Evolutionary conservation across 2,329 filamentous ascomycete species (phyloP).

Genomic region (Pyrenochaeta sp.): DNA sequence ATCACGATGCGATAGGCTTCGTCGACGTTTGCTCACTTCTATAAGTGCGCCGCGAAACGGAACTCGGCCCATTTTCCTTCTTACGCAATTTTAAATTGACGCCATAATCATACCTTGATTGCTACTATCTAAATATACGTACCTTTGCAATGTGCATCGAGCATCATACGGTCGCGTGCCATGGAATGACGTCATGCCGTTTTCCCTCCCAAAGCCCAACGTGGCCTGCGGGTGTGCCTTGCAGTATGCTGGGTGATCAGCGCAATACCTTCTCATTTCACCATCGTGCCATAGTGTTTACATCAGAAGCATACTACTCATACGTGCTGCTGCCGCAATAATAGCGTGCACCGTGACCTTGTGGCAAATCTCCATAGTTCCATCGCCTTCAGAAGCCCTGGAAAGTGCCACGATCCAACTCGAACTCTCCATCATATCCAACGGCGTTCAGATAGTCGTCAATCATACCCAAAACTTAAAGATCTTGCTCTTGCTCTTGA

Average conservation of each 20-base stretch:
- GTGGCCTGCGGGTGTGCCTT: conserved; percentile 47
- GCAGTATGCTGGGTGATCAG: conserved; percentile 40
- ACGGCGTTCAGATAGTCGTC: background rate
- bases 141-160: conserved; percentile 17
- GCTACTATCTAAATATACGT: conserved; percentile 32
- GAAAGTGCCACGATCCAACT: background rate
- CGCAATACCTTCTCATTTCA: conserved; percentile 13
- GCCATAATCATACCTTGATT: conserved; percentile 22
- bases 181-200: conserved; percentile 37
- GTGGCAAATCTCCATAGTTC: conserved; percentile 13
- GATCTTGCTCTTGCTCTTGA: conserved; percentile 47
- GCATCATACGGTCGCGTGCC: conserved; percentile 27
- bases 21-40: background rate
- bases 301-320: conserved; percentile 8
- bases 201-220: conserved; percentile 18
- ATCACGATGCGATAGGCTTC: background rate
- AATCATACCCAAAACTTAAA: conserved; percentile 48
- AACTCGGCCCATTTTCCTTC: background rate
- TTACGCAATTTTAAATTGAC: conserved; percentile 11
- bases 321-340: conserved; percentile 24
- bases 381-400: background rate
- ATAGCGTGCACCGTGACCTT: conserved; percentile 28
- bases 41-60: background rate
- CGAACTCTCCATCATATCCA: background rate
- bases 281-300: conserved; percentile 11